Conservation (phyloP, 495 filamentous ascomycete species). For the Parathielavia appendiculata region DNA sequence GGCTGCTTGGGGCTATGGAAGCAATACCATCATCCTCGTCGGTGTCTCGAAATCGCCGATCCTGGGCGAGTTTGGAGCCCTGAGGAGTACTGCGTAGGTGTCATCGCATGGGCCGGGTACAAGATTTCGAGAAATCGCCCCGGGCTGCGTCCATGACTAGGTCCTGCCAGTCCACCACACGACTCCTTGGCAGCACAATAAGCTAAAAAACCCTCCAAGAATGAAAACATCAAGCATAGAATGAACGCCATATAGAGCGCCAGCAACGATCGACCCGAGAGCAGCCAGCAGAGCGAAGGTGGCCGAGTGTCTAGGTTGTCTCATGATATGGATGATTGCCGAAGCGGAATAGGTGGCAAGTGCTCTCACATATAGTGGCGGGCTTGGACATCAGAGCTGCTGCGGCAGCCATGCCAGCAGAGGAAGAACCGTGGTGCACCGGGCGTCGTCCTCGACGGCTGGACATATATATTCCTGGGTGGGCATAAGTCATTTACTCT, state of each 20-base stretch:
- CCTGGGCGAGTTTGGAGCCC: no score
- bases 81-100: no score
- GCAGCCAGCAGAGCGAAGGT: background rate
- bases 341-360: background rate
- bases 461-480: background rate
- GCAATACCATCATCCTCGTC: no score
- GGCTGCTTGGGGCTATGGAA: no score
- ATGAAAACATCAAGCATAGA: background rate
- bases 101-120: no score
- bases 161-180: background rate
- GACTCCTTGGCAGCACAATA: background rate
- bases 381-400: background rate
- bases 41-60: no score
- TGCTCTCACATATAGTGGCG: background rate
- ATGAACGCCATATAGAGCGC: background rate
- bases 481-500: background rate
- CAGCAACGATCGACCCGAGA: background rate
- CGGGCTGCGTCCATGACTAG: no score
- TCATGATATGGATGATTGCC: background rate
- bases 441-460: background rate
- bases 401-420: background rate
- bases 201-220: background rate
- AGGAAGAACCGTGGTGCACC: background rate
- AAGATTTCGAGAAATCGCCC: no score
- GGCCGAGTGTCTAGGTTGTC: background rate